phyloP scores from a whole-genome alignment of 2,329 filamentous ascomycete species.

The Botryotinia calthae region DNA sequence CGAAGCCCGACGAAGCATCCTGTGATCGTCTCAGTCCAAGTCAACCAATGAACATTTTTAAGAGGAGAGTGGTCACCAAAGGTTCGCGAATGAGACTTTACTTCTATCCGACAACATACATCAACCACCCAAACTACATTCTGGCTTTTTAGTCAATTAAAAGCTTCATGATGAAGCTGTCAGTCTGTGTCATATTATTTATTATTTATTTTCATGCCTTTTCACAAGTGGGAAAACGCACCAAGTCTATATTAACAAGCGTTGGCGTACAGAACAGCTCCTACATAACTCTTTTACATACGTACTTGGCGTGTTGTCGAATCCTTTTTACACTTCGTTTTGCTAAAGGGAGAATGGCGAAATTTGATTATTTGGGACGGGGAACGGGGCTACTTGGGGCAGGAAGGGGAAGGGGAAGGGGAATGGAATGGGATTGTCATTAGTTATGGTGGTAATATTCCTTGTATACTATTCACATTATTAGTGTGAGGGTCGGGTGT shows the following conservation, averaged over 20 bases:
- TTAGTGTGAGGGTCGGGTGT: neutral
- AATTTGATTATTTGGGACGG: constrained; percentile 3
- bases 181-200: constrained; percentile 10
- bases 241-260: constrained; percentile 10
- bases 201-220: constrained; percentile 2
- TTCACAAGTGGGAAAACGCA: constrained; percentile 9
- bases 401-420: neutral
- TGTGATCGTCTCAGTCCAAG: neutral
- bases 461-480: constrained; percentile 15
- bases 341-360: constrained; percentile 4
- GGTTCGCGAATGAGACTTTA: neutral
- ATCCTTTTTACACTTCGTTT: neutral
- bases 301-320: neutral
- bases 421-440: neutral
- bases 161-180: neutral
- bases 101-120: neutral
- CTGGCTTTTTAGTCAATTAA: neutral
- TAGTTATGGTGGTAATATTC: constrained; percentile 12
- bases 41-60: neutral
- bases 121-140: neutral
- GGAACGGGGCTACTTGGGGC: neutral
- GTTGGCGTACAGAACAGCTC: constrained; percentile 12
- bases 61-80: neutral
- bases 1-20: neutral
- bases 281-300: constrained; percentile 8